Conservation (phyloP, 129 eudicot genomes). For the Artemisia annua region DNA sequence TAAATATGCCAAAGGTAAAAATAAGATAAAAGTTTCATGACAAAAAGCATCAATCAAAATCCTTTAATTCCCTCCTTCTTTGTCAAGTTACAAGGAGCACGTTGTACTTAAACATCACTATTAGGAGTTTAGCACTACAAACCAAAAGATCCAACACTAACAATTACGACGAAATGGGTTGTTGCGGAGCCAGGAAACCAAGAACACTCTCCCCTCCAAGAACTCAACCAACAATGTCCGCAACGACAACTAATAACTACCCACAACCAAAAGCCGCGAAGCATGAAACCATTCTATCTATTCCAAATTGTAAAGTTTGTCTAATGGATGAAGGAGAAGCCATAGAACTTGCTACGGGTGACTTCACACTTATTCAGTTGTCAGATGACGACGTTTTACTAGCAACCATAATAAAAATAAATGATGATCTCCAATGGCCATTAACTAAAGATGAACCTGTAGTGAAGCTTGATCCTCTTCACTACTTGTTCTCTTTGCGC, state of each 20-base stretch:
- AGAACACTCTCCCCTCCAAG: constrained; percentile 35
- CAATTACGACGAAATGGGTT: constrained; percentile 43
- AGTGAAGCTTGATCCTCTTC: constrained; percentile 68
- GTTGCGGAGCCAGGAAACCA: constrained; percentile 52
- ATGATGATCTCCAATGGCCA: constrained; percentile 88
- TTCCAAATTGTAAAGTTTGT: constrained; percentile 67
- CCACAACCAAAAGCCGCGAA: constrained; percentile 41
- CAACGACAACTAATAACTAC: constrained; percentile 31
- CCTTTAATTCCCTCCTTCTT: constrained; percentile 27
- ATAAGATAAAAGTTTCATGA: constrained; percentile 38
- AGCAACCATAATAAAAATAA: constrained; percentile 71
- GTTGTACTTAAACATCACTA: constrained; percentile 28
- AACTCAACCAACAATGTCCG: constrained; percentile 15
- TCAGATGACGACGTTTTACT: constrained; percentile 52
- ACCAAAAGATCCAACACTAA: constrained; percentile 1
- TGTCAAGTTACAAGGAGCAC: constrained; percentile 20
- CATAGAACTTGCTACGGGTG: constrained; percentile 64
- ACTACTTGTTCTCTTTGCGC: constrained; percentile 77
- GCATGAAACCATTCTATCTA: constrained; percentile 48
- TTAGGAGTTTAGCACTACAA: constrained; percentile 29
- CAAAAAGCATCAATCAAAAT: constrained; percentile 43
- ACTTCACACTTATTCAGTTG: constrained; percentile 44
- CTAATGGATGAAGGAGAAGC: constrained; percentile 87
- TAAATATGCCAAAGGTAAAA: constrained; percentile 30
- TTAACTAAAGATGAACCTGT: constrained; percentile 94